Evolutionary conservation across 768 basidiomycete species (phyloP).

Genomic region (Favolaschia claudopus): DNA sequence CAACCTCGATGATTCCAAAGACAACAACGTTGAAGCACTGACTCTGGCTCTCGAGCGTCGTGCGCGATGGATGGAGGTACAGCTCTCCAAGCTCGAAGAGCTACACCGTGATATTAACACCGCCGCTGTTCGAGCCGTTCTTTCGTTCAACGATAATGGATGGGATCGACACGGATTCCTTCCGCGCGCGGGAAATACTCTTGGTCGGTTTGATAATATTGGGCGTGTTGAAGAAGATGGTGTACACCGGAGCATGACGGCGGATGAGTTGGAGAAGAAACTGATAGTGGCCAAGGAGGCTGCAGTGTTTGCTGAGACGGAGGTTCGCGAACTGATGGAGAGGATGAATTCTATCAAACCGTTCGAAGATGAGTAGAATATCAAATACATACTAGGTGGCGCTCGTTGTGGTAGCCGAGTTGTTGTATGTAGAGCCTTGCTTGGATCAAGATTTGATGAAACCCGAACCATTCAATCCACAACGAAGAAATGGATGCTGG

Average conservation of each 20-base stretch:
- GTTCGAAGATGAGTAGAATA: constrained; percentile 39
- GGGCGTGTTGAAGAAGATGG: constrained; percentile 61
- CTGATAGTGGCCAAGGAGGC: constrained; percentile 74
- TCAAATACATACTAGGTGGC: background rate
- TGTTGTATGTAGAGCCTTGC: too few species aligned
- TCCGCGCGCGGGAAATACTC: constrained; percentile 73
- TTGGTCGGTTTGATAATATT: constrained; percentile 73
- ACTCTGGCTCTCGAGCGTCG: constrained; percentile 86
- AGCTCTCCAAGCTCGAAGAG: constrained; percentile 87
- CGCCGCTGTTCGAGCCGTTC: constrained; percentile 82
- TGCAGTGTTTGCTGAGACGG: constrained; percentile 74
- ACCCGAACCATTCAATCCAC: too few species aligned
- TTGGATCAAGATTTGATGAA: too few species aligned
- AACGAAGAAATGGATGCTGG: too few species aligned
- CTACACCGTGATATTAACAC: constrained; percentile 91
- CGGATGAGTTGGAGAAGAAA: constrained; percentile 80
- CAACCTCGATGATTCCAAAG: constrained; percentile 80
- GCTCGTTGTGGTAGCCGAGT: background rate
- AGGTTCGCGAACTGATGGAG: constrained; percentile 79
- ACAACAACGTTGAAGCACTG: constrained; percentile 86
- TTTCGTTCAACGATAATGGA: constrained; percentile 85
- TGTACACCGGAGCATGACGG: constrained; percentile 60
- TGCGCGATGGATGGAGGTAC: constrained; percentile 94
- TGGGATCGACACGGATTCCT: constrained; percentile 79
- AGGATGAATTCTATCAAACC: constrained; percentile 65